These are phyloP conservation scores for Ajuga chamaepitys DNA, from an alignment of 257 asterid species.

Conservation along the genomic window DNA sequence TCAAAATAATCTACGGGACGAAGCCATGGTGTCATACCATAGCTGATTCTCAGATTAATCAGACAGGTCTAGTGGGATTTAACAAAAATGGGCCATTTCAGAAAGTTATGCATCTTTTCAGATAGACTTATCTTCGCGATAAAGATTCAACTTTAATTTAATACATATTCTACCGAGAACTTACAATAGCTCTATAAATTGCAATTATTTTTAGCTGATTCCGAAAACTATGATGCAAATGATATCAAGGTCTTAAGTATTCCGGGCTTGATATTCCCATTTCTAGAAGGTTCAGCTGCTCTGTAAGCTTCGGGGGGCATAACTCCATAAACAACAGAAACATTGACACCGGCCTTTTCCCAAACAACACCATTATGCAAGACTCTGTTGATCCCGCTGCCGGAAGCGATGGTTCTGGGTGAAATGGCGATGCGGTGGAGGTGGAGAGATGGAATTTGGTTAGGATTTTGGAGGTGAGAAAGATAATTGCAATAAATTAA, in stretches of 20 bases:
- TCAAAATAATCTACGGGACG: too few relatives aligned
- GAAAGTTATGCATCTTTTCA: neutral
- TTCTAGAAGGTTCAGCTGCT: constrained; percentile 74
- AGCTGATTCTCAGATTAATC: constrained; percentile 1
- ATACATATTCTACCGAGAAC: neutral
- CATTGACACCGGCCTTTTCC: constrained; percentile 98
- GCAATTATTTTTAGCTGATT: neutral
- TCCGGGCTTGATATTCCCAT: constrained; percentile 63
- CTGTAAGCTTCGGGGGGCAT: constrained; percentile 99
- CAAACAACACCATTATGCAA: constrained; percentile 86
- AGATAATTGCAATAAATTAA: too few relatives aligned
- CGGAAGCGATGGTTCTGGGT: too few relatives aligned
- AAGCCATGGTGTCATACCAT: neutral
- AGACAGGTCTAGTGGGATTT: neutral
- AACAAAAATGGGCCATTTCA: neutral
- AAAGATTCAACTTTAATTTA: neutral
- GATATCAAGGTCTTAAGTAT: neutral
- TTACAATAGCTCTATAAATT: neutral
- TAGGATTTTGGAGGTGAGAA: too few relatives aligned
- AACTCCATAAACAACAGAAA: constrained; percentile 90
- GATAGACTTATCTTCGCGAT: too few relatives aligned
- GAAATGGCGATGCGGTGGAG: too few relatives aligned
- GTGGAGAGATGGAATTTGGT: too few relatives aligned
- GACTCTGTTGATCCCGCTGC: constrained; percentile 98
- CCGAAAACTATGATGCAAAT: neutral